Conservation (phyloP, 805 yeast genomes). For the Candida namnaoensis region DNA sequence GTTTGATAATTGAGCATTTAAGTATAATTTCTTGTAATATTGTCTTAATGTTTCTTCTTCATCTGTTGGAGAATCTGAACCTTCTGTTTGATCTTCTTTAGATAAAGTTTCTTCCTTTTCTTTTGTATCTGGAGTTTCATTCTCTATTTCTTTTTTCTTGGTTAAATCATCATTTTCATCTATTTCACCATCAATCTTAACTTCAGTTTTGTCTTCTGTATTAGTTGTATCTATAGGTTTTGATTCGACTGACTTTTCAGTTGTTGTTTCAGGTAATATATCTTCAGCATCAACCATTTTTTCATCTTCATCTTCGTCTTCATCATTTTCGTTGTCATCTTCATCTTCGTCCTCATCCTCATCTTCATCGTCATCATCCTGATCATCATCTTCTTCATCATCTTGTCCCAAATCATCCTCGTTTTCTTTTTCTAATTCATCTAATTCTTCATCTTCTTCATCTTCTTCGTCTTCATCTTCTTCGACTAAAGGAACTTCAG, state of each 20-base stretch:
- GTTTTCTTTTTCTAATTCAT: constrained; percentile 13
- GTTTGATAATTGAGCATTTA: constrained; percentile 42
- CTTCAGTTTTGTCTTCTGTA: no score
- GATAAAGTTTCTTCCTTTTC: constrained; percentile 1
- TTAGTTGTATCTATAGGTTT: no score
- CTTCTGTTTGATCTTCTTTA: background rate
- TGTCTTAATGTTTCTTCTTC: constrained; percentile 7
- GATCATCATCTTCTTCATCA: constrained; percentile 20
- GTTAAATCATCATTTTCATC: no score
- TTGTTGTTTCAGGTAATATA: constrained; percentile 15
- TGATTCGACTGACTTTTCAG: constrained; percentile 11
- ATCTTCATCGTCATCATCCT: constrained; percentile 11
- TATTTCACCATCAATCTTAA: no score
- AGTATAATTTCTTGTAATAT: constrained; percentile 22
- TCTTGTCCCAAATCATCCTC: constrained; percentile 14
- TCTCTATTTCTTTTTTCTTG: no score
- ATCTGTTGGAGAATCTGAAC: constrained; percentile 8
- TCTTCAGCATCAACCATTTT: constrained; percentile 20
- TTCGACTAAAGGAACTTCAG: background rate
- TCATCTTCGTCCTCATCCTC: constrained; percentile 10
- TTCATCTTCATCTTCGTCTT: constrained; percentile 13
- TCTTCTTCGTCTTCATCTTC: constrained; percentile 16
- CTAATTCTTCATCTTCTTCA: constrained; percentile 12
- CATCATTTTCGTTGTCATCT: constrained; percentile 7
- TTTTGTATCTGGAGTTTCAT: constrained; percentile 11